Evolutionary conservation across 306 rosid species (phyloP), one percentile per base, ranked within the genome.

Genomic region (Sicyos edulis): DNA sequence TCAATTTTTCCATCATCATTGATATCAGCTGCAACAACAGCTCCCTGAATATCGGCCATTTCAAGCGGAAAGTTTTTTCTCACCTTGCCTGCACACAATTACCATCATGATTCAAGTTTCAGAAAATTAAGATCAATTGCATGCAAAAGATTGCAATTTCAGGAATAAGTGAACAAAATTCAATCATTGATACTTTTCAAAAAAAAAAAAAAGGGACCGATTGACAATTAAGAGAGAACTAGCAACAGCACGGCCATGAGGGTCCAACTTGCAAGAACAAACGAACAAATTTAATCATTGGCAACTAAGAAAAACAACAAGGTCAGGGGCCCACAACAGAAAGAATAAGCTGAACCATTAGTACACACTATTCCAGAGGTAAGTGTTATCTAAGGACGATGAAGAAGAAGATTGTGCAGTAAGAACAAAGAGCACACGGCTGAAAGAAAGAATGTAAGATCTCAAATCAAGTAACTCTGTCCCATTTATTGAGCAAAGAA

Each of bases 1-100:
- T 93, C 99, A 85, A 93, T 91, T 85, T 93, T 93, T 59, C 99
- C 99, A 82, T 93, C 99, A 47, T 93, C 99, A 83, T 93, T 93
- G 80, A 93, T 81, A 77, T 93, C 99, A 75, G 99, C 96, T 8
- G 99, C 99, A 85, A 83, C 83, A 70, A 91, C 92, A 44, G 85
- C 86, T 74, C 87, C 99, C 80, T 86, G 97, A 80, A 93, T 93
- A 83, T 93, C 97, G 40, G 97, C 99, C 97, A 93, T 93, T 83
- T 93, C 90, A 81, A 91, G 99, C 62, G 99, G 99, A 79, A 93
- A 93, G 63, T 93, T 93, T 54, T 84, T 85, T 86, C 97, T 91
- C 54, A 87, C 83, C 85, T 91, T 88, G 65, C 99, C 99, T 93
- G 80, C 76, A 79, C 77, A 80, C 70, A 74, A 56, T 72, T 76